Percentiles rank a stretch among this genome's conserved stretches.
Conservation (phyloP, 2,329 filamentous ascomycete genomes). For the Xylariaceae sp. region DNA sequence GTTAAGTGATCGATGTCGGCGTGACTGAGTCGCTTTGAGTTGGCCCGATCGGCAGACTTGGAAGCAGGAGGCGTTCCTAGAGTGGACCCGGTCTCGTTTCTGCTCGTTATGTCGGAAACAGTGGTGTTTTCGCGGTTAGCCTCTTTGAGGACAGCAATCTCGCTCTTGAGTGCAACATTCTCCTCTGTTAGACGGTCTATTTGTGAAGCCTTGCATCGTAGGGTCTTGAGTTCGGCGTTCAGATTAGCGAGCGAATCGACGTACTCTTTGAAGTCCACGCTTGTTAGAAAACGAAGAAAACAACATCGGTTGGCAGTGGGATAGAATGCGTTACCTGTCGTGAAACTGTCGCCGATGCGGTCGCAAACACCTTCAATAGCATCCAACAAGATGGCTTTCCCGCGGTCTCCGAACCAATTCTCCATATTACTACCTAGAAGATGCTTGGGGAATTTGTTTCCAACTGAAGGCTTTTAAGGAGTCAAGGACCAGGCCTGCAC, state of each 20-base stretch:
- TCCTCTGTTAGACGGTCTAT: slow-evolving; percentile 38
- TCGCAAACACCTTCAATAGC: slow-evolving; percentile 28
- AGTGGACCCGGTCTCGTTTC: slow-evolving; percentile 5
- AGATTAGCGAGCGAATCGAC: slow-evolving; percentile 25
- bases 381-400: slow-evolving; percentile 27
- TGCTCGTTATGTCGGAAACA: slow-evolving; percentile 1
- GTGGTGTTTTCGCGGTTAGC: slow-evolving; percentile 12
- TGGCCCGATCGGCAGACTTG: slow-evolving; percentile 24
- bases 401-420: slow-evolving; percentile 29
- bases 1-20: slow-evolving; percentile 19
- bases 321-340: slow-evolving; percentile 22
- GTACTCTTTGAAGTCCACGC: slow-evolving; percentile 12
- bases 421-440: slow-evolving; percentile 24
- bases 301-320: neutral
- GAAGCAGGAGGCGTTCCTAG: slow-evolving; percentile 27
- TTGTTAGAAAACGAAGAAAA: neutral
- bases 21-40: slow-evolving; percentile 13
- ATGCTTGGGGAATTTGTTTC: neutral
- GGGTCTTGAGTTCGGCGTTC: slow-evolving; percentile 33
- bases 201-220: slow-evolving; percentile 31
- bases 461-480: neutral
- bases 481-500: neutral
- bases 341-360: slow-evolving; percentile 26
- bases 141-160: slow-evolving; percentile 33
- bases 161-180: slow-evolving; percentile 37